These are phyloP conservation scores for Tephrocybe rancida DNA, from an alignment of 768 basidiomycete genomes.

Conservation along the genomic window DNA sequence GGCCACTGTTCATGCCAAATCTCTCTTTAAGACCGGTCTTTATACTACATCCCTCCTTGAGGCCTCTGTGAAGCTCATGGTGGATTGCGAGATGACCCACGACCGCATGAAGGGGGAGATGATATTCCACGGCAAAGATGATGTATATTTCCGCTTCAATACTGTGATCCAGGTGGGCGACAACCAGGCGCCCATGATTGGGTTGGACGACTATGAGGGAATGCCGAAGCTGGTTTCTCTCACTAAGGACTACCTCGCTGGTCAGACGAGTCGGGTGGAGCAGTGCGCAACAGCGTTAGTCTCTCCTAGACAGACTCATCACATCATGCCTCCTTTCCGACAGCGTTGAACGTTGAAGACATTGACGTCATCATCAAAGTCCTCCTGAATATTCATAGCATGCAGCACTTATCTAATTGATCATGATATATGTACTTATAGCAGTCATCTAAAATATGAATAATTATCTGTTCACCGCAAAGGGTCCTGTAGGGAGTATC, in stretches of 20 bases:
- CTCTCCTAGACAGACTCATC: no score
- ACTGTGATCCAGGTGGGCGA: slow-evolving; percentile 8
- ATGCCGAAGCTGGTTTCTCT: slow-evolving; percentile 11
- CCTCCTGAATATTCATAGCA: not conserved
- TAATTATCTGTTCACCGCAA: no score
- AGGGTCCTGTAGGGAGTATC: no score
- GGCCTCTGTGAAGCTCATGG: slow-evolving; percentile 7
- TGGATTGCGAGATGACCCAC: slow-evolving; percentile 13
- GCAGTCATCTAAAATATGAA: no score
- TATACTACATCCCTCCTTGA: slow-evolving; percentile 2
- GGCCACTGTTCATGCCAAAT: not conserved
- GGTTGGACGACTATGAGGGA: slow-evolving; percentile 8
- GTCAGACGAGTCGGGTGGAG: not conserved
- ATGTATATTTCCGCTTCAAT: slow-evolving; percentile 16
- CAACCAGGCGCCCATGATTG: slow-evolving; percentile 11
- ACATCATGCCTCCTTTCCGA: not conserved
- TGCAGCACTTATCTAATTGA: no score
- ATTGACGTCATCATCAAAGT: not conserved
- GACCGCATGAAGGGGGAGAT: slow-evolving; percentile 2
- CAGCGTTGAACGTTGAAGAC: no score
- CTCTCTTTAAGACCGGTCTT: no score
- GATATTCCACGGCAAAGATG: slow-evolving; percentile 9
- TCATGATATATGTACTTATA: no score
- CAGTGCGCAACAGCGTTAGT: slow-evolving; percentile 9
- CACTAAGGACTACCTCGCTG: slow-evolving; percentile 10